Evolutionary conservation across 371 early-diverging fungal genomes (phyloP).

Genomic region (Cokeromyces recurvatus): DNA sequence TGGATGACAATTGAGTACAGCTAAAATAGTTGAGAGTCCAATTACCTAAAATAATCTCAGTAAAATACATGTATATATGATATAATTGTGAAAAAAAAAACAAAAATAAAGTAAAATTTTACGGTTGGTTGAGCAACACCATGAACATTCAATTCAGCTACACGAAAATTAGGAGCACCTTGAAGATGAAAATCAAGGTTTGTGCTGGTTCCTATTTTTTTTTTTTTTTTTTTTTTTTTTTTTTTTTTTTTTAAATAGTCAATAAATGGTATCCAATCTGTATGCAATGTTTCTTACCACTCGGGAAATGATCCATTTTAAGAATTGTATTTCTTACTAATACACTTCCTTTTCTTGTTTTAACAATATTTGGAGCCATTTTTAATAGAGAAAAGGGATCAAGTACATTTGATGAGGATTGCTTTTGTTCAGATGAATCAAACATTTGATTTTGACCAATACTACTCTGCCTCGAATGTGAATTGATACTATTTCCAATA

Average conservation of each 20-base stretch:
- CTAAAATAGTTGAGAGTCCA: conserved; percentile 61
- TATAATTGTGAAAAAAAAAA: no score
- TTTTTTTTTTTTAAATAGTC: no score
- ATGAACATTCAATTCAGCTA: conserved; percentile 57
- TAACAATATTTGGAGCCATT: conserved; percentile 33
- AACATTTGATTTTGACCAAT: conserved; percentile 3
- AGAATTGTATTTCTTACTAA: conserved; percentile 56
- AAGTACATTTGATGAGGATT: neutral
- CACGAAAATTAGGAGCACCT: conserved; percentile 72
- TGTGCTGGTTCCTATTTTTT: conserved; percentile 42
- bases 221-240: neutral
- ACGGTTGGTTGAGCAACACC: conserved; percentile 72
- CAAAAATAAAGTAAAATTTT: no score
- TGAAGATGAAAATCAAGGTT: conserved; percentile 62
- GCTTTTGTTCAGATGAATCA: conserved; percentile 2
- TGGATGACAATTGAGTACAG: conserved; percentile 53
- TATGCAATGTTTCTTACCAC: conserved; percentile 24
- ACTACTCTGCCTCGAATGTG: conserved; percentile 18
- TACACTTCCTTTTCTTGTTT: conserved; percentile 53
- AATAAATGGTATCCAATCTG: no score
- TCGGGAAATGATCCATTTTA: conserved; percentile 66
- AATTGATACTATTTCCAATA: conserved; percentile 1
- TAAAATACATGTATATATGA: no score
- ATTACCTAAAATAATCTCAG: conserved; percentile 31
- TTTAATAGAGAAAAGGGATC: conserved; percentile 27